phyloP scores from a whole-genome alignment of 1,284 basidiomycete genomes.

The Sanguinoderma infundibulare region DNA sequence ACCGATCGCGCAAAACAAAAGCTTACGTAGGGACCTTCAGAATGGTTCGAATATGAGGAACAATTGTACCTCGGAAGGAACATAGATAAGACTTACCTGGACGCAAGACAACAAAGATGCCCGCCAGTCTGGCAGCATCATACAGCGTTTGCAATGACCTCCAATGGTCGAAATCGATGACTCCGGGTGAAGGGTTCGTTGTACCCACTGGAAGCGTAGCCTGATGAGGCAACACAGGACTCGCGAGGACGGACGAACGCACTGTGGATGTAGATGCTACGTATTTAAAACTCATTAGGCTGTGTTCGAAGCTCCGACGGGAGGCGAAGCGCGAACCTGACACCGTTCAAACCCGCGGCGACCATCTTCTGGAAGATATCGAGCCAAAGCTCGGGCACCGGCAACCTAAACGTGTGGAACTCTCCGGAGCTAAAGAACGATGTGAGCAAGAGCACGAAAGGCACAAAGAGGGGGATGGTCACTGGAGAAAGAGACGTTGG shows the following conservation, averaged over 20 bases:
- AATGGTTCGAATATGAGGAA: background rate
- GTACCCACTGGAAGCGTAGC: conserved; percentile 48
- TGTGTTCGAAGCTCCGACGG: background rate
- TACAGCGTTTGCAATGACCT: conserved; percentile 68
- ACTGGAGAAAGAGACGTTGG: conserved; percentile 51
- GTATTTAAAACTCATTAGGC: background rate
- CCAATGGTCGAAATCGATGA: conserved; percentile 73
- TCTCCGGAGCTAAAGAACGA: conserved; percentile 59
- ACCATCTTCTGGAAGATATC: conserved; percentile 84
- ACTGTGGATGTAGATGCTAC: conserved; percentile 73
- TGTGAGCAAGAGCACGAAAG: background rate
- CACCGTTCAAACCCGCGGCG: conserved; percentile 77
- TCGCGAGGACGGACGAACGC: background rate
- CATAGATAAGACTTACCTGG: conserved; percentile 37
- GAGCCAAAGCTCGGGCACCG: conserved; percentile 79
- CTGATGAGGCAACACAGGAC: background rate
- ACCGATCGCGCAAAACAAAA: background rate
- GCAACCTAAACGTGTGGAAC: conserved; percentile 84
- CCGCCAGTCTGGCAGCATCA: conserved; percentile 46
- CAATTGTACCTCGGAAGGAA: background rate
- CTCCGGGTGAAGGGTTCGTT: conserved; percentile 75
- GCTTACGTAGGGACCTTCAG: conserved; percentile 17
- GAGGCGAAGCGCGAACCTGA: conserved; percentile 35
- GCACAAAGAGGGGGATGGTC: conserved; percentile 25
- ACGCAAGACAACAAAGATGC: conserved; percentile 51